phyloP scores from a whole-genome alignment of 331 rosid species.

The Rhamnella rubrinervis region DNA sequence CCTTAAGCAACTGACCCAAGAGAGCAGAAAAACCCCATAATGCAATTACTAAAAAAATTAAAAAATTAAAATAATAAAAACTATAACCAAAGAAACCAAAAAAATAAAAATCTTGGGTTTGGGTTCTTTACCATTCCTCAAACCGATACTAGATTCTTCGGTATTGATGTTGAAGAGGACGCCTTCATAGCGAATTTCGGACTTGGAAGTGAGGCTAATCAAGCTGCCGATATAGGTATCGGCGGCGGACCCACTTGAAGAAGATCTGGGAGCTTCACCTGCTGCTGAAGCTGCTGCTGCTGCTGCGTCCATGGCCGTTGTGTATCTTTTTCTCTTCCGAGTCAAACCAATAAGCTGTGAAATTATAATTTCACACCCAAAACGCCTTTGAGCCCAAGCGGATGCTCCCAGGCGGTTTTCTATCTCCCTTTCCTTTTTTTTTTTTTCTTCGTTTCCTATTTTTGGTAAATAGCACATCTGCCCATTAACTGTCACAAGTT shows the following conservation, averaged over 20 bases:
- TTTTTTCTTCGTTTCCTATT: too few relatives aligned
- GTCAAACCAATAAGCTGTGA: too few relatives aligned
- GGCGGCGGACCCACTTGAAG: constrained; percentile 39
- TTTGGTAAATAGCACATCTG: too few relatives aligned
- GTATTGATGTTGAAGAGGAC: constrained; percentile 59
- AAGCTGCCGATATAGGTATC: constrained; percentile 72
- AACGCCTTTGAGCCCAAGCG: too few relatives aligned
- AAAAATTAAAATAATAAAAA: not conserved
- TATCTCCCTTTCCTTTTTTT: too few relatives aligned
- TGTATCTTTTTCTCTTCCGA: too few relatives aligned
- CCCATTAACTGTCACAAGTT: too few relatives aligned
- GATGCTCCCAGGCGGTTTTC: too few relatives aligned
- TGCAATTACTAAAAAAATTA: not conserved
- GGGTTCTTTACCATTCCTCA: constrained; percentile 48
- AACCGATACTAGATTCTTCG: constrained; percentile 69
- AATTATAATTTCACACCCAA: too few relatives aligned
- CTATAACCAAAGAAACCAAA: not conserved
- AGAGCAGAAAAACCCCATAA: not conserved
- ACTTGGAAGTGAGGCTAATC: constrained; percentile 76
- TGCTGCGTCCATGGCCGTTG: not conserved
- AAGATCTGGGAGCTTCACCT: constrained; percentile 24
- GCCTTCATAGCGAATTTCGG: constrained; percentile 78
- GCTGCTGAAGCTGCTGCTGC: constrained; percentile 11
- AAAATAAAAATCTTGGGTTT: too few relatives aligned
- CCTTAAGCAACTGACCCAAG: not conserved